Base-by-base conservation (phyloP, 1,139 yeast genomes). In the Suhomyces atakaporum region DNA sequence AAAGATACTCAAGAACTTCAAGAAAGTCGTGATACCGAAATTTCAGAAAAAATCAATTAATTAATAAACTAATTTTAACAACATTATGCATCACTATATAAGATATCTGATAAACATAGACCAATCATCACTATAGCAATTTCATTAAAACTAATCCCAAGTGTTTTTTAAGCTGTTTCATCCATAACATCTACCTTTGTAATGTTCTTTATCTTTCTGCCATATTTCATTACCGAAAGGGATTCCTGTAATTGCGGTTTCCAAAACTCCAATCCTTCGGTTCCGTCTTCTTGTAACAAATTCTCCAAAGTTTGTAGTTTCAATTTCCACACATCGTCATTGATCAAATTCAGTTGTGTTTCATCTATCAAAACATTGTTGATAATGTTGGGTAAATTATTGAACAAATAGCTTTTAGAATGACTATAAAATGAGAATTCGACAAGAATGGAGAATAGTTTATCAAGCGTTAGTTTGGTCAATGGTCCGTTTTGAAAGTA, bases 151-250 rank as follows among this genome's bases (percentile, higher is more conserved):
- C n/a, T n/a, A n/a, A n/a, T n/a, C n/a, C n/a, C n/a, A 19, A 19
- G 7, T 19, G 11, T 13, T 5, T 10, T 16, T 18, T 22, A 34
- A 18, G 30, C 48, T 3, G 63, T 42, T 33, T 53, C 57, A 45
- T 63, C 66, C 33, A 48, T 40, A 3, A 65, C 48, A 25, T 56
- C 69, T 10, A 66, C 71, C 36, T 46, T 50, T 15, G 41, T 47
- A 6, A 59, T 45, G 26, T 49, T 45, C 25, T 51, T 48, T 5
- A 61, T 41, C 21, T 47, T 49, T 28, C 60, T 54, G 1, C 73
- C 73, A 43, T 57, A 53, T 30, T 53, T 55, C 68, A 67, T 62
- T 26, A 51, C 41, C 20, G 44, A 45, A 29, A 58, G 60, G 4
- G 53, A 36, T 6, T 45, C 46, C 2, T 44, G 38, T 21, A 69